Evolutionary conservation across 495 filamentous ascomycete genomes (phyloP).

Genomic region (Lichenothelia convexa): DNA sequence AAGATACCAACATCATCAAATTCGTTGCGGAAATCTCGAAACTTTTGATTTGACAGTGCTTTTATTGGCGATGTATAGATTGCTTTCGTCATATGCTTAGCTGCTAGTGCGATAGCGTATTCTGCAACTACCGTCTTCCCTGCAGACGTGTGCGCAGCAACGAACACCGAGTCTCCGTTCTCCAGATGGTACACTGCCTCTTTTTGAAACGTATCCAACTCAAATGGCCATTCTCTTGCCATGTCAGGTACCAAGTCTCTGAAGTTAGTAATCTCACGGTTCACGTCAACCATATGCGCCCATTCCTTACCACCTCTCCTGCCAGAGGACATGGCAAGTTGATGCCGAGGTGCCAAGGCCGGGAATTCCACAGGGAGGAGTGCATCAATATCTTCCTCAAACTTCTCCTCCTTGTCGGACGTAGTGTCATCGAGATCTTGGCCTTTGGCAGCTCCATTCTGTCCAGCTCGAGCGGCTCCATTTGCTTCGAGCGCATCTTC

Average conservation of each 20-base stretch:
- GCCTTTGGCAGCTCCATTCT: conserved; percentile 19
- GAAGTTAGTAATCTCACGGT: conserved; percentile 80
- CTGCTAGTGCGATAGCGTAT: conserved; percentile 89
- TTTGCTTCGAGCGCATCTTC: conserved; percentile 23
- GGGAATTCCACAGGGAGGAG: conserved; percentile 89
- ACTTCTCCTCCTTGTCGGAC: conserved; percentile 22
- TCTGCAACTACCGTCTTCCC: conserved; percentile 97
- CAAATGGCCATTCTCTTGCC: conserved; percentile 91
- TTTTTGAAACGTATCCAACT: conserved; percentile 95
- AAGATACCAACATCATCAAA: conserved; percentile 95
- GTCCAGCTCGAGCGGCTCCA: too few species aligned
- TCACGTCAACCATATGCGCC: conserved; percentile 96
- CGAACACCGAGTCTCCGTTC: conserved; percentile 91
- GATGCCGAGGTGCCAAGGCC: conserved; percentile 66
- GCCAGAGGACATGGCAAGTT: conserved; percentile 50
- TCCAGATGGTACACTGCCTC: conserved; percentile 96
- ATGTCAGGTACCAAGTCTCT: conserved; percentile 83
- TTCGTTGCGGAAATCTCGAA: conserved; percentile 71
- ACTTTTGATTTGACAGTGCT: conserved; percentile 96
- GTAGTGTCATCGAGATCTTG: too few species aligned
- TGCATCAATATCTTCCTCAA: conserved; percentile 71
- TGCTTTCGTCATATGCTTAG: conserved; percentile 96
- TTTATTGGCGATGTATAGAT: conserved; percentile 99
- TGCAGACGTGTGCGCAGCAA: conserved; percentile 95
- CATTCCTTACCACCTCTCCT: conserved; percentile 69